Percentiles rank a stretch among this genome's conserved stretches.
Conservation (phyloP, 2,329 filamentous ascomycete species). For the Fusarium sp. region DNA sequence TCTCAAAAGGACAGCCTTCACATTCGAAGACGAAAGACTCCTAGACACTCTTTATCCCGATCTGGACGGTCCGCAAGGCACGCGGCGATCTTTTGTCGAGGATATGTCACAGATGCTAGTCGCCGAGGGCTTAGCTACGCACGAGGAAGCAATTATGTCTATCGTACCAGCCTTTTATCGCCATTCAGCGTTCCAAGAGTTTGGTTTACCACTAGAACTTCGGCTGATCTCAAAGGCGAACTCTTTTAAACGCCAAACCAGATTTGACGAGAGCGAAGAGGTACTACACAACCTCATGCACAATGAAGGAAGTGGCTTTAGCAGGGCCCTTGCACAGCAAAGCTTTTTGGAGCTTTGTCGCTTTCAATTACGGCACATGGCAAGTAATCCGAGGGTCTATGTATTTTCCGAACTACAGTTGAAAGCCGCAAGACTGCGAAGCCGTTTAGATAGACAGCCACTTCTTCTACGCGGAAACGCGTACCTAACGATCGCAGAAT, state of each 20-base stretch:
- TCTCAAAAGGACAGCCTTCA: neutral
- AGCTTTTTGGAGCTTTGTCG: neutral
- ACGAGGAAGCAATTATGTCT: neutral
- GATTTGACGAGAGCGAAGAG: neutral
- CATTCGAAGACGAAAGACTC: neutral
- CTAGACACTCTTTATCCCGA: neutral
- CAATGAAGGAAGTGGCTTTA: neutral
- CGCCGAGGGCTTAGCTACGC: neutral
- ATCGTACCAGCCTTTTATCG: neutral
- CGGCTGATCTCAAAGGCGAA: neutral
- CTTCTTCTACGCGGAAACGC: fast-evolving
- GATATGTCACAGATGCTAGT: neutral
- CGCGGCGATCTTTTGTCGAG: neutral
- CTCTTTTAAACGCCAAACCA: neutral
- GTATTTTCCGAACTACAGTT: neutral
- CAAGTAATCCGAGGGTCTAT: neutral
- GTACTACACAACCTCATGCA: neutral
- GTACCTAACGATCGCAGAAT: neutral
- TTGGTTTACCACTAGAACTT: neutral
- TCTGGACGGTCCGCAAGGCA: neutral
- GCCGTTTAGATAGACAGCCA: neutral
- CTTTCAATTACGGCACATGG: neutral
- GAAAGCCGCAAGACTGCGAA: neutral
- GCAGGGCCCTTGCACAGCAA: neutral
- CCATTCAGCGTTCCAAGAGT: neutral